Conservation (phyloP, 2,329 filamentous ascomycete genomes). For the Apiospora sp. region DNA sequence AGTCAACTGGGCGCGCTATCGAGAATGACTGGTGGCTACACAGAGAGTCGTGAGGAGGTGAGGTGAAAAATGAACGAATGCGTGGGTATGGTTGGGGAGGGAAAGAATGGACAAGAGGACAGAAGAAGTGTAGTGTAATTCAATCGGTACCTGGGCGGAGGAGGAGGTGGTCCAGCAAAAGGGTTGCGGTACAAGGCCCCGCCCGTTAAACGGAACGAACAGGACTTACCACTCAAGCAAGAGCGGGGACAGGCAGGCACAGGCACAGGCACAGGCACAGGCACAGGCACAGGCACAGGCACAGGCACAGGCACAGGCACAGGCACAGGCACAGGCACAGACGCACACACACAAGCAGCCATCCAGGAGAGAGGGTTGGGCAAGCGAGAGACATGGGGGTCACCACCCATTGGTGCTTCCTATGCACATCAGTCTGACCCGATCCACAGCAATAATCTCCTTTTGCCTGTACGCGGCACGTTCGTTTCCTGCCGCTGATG, state of each 20-base stretch:
- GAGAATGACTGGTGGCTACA: constrained; percentile 31
- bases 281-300: no score
- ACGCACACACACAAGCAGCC: not conserved
- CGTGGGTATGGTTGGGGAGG: constrained; percentile 30
- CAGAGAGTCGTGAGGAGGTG: constrained; percentile 38
- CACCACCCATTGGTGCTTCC: not conserved
- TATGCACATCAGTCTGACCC: constrained; percentile 13
- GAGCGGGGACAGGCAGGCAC: not conserved
- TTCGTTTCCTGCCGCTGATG: not conserved
- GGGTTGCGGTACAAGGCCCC: constrained; percentile 23
- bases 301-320: no score
- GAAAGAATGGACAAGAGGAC: constrained; percentile 28
- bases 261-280: not conserved
- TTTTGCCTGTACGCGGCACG: not conserved
- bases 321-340: no score
- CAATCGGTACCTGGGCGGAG: constrained; percentile 19
- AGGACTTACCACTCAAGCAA: not conserved
- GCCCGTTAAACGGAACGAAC: constrained; percentile 7
- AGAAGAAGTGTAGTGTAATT: constrained; percentile 21
- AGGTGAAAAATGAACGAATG: constrained; percentile 26
- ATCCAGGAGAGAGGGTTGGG: constrained; percentile 27
- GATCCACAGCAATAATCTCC: constrained; percentile 18
- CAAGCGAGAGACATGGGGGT: constrained; percentile 27
- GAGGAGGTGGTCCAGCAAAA: constrained; percentile 19
- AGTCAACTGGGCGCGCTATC: constrained; percentile 25